Conservation (phyloP, 73 alveolate species). For the Paramecium biaurelia region DNA sequence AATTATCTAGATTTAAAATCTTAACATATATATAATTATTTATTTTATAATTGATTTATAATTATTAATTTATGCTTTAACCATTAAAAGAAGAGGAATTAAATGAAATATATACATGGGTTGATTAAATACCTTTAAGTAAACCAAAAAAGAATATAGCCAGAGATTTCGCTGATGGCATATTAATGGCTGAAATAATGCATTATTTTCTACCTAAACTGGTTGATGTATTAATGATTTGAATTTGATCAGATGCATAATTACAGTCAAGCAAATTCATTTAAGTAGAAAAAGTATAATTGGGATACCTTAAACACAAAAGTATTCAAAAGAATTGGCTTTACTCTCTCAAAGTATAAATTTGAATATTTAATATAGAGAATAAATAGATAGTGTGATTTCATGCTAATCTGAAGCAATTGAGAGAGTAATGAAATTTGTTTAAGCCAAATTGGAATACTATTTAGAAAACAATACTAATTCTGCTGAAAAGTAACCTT, state of each 20-base stretch:
- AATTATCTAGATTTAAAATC: not conserved
- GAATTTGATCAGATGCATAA: slow-evolving; percentile 65
- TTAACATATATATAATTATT: not conserved
- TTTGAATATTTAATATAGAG: slow-evolving; percentile 50
- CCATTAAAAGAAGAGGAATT: slow-evolving; percentile 78
- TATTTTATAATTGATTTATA: not conserved
- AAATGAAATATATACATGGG: slow-evolving; percentile 94
- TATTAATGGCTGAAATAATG: slow-evolving; percentile 86
- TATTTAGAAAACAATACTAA: slow-evolving; percentile 36
- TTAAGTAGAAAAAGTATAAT: slow-evolving; percentile 67
- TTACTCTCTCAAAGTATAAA: not conserved
- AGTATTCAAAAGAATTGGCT: slow-evolving; percentile 75
- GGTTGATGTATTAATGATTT: slow-evolving; percentile 70
- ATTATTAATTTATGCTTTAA: not conserved
- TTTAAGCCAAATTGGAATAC: slow-evolving; percentile 52
- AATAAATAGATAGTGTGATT: slow-evolving; percentile 59
- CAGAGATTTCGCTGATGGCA: slow-evolving; percentile 95
- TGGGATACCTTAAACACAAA: slow-evolving; percentile 74
- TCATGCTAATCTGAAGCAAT: slow-evolving; percentile 72
- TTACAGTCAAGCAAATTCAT: slow-evolving; percentile 73
- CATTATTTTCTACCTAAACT: slow-evolving; percentile 80
- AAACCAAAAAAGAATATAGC: slow-evolving; percentile 92
- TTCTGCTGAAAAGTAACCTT: slow-evolving; percentile 37
- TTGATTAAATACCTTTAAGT: slow-evolving; percentile 85
- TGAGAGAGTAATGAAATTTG: slow-evolving; percentile 70